phyloP scores from a whole-genome alignment of 2,329 filamentous ascomycete genomes.

The Sarocladium kiliense region DNA sequence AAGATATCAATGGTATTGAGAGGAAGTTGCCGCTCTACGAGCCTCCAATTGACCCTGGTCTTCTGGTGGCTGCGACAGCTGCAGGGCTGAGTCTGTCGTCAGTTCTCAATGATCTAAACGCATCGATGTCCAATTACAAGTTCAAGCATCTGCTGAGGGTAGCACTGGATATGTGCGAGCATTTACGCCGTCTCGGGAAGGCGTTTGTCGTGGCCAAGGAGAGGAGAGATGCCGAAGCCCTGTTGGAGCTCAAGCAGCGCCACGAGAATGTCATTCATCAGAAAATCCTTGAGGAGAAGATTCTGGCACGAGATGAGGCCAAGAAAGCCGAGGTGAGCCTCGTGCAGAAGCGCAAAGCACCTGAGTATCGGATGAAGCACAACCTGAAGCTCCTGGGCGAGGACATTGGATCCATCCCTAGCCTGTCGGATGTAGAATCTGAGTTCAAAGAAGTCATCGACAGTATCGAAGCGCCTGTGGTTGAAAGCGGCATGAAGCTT shows the following conservation, averaged over 20 bases:
- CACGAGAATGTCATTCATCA: conserved; percentile 8
- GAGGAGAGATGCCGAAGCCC: conserved; percentile 11
- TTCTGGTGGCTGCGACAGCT: neutral
- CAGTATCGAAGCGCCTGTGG: neutral
- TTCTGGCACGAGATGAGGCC: neutral
- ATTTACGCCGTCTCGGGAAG: conserved; percentile 3
- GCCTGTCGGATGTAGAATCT: neutral
- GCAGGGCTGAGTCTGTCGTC: neutral
- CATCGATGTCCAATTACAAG: conserved; percentile 1
- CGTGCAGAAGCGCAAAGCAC: neutral
- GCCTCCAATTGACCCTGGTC: neutral
- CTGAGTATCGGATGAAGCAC: neutral
- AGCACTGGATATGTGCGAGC: conserved; percentile 9
- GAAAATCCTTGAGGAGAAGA: neutral
- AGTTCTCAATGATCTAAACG: conserved; percentile 3
- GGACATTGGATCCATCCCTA: neutral
- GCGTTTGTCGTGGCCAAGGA: conserved; percentile 6
- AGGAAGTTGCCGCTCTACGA: neutral
- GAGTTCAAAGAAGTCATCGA: neutral
- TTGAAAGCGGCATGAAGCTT: neutral
- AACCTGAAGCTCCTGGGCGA: neutral
- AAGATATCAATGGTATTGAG: conserved; percentile 6
- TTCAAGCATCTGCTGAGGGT: conserved; percentile 8
- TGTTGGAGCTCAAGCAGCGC: neutral
- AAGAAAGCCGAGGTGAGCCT: neutral